Percentiles rank a stretch among this genome's conserved stretches.
Conservation (phyloP, 306 rosid genomes). For the Cotoneaster glaucophyllus region DNA sequence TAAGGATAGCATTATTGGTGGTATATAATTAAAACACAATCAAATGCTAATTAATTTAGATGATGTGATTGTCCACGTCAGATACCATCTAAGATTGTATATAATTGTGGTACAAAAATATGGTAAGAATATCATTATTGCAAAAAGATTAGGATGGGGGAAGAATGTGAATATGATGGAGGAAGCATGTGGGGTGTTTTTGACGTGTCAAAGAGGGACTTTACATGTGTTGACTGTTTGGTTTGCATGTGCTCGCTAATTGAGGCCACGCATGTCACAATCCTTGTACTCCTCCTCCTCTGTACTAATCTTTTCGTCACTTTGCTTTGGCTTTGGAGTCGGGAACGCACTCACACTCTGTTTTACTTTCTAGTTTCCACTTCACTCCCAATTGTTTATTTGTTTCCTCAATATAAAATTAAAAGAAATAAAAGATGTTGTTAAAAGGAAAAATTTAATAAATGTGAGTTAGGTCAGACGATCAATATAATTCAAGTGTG, state of each 20-base stretch:
- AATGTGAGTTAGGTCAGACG: too few species aligned
- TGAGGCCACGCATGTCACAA: background rate
- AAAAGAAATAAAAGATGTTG: background rate
- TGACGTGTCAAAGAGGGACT: conserved; percentile 6
- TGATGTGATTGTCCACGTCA: too few species aligned
- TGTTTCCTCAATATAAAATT: background rate
- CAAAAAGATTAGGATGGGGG: background rate
- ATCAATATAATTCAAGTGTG: too few species aligned
- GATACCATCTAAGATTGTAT: too few species aligned
- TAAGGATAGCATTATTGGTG: too few species aligned
- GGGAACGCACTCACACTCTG: background rate
- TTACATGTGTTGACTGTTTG: background rate
- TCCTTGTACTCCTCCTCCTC: background rate
- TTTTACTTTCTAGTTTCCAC: background rate
- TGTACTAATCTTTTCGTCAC: background rate
- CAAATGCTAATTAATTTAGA: too few species aligned
- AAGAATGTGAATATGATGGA: background rate
- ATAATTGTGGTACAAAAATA: too few species aligned
- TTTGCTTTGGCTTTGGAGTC: background rate
- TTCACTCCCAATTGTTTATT: background rate
- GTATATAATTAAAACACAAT: too few species aligned
- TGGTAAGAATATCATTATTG: too few species aligned
- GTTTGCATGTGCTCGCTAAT: background rate
- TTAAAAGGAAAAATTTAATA: too few species aligned
- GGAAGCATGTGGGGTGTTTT: background rate